Percentiles rank a stretch among this genome's conserved stretches.
phyloP scores from a whole-genome alignment of 2,329 filamentous ascomycete species.

The Camptophora hylomeconis region DNA sequence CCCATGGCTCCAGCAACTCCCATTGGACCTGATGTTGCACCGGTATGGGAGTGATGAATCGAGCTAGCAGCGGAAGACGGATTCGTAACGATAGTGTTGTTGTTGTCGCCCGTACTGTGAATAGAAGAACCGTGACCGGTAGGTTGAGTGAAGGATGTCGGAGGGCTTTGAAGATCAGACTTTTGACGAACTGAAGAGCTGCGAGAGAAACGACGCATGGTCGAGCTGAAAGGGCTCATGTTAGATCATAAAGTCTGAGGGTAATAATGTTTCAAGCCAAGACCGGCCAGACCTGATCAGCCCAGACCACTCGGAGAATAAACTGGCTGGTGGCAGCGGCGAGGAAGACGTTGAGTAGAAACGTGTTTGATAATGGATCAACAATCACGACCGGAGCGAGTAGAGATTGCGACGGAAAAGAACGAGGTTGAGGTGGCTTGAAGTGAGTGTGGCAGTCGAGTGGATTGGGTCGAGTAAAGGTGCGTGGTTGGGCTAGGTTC shows the following conservation, averaged over 20 bases:
- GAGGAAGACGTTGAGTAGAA: too few species aligned
- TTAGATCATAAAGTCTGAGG: not conserved
- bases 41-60: too few species aligned
- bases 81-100: slow-evolving; percentile 2
- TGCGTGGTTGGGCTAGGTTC: too few species aligned
- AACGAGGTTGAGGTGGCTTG: slow-evolving; percentile 2
- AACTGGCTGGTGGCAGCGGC: too few species aligned
- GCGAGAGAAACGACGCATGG: slow-evolving; percentile 5
- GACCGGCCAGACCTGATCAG: too few species aligned
- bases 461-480: too few species aligned
- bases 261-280: too few species aligned
- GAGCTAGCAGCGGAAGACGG: slow-evolving; percentile 1
- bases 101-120: not conserved
- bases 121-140: not conserved
- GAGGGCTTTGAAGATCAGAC: not conserved
- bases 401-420: too few species aligned
- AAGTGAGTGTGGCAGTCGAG: slow-evolving; percentile 2
- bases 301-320: too few species aligned
- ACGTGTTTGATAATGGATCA: too few species aligned
- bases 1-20: too few species aligned
- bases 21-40: not conserved
- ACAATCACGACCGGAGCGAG: too few species aligned
- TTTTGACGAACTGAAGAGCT: slow-evolving; percentile 1
- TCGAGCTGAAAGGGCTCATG: slow-evolving; percentile 4
- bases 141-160: not conserved